These are phyloP conservation scores for Balakata baccata DNA, from an alignment of 345 rosid species.

Conservation along the genomic window DNA sequence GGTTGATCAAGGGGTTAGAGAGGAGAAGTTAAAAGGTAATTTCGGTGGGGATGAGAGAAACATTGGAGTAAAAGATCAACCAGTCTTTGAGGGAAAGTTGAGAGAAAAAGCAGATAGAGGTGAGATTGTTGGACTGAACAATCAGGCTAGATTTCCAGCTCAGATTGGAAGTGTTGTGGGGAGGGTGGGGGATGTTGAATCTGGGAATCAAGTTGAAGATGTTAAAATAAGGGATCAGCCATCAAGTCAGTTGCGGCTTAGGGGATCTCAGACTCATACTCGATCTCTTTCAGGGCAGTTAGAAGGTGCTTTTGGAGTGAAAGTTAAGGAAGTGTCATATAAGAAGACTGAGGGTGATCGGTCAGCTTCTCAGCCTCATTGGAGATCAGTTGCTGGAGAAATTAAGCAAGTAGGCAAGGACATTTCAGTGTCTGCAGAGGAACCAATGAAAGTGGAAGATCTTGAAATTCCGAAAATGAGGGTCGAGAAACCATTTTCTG, in stretches of 20 bases:
- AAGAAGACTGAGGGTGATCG: conserved; percentile 39
- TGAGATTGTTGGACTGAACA: conserved; percentile 27
- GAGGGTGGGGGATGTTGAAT: conserved; percentile 34
- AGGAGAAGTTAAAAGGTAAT: conserved; percentile 35
- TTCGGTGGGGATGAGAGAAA: conserved; percentile 37
- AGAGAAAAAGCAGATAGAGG: conserved; percentile 26
- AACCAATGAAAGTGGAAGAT: conserved; percentile 42
- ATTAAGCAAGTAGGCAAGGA: conserved; percentile 46
- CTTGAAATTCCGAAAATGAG: conserved; percentile 47
- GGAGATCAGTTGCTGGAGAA: conserved; percentile 38
- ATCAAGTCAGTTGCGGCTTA: conserved; percentile 26
- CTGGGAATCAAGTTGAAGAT: conserved; percentile 34
- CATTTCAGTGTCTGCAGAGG: conserved; percentile 33
- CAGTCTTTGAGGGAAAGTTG: conserved; percentile 26
- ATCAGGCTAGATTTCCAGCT: conserved; percentile 25
- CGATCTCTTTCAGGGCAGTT: conserved; percentile 54
- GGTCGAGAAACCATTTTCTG: conserved; percentile 43
- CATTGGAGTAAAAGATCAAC: conserved; percentile 29
- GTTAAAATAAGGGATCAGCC: conserved; percentile 34
- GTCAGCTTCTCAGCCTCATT: conserved; percentile 28
- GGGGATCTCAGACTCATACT: conserved; percentile 49
- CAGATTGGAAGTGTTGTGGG: conserved; percentile 28
- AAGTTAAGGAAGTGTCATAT: conserved; percentile 37
- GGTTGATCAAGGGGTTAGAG: conserved; percentile 38
- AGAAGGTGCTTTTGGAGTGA: conserved; percentile 46